Base-by-base conservation (phyloP, 352 stramenopile genomes). In the Phytophthora macrochlamydospora region DNA sequence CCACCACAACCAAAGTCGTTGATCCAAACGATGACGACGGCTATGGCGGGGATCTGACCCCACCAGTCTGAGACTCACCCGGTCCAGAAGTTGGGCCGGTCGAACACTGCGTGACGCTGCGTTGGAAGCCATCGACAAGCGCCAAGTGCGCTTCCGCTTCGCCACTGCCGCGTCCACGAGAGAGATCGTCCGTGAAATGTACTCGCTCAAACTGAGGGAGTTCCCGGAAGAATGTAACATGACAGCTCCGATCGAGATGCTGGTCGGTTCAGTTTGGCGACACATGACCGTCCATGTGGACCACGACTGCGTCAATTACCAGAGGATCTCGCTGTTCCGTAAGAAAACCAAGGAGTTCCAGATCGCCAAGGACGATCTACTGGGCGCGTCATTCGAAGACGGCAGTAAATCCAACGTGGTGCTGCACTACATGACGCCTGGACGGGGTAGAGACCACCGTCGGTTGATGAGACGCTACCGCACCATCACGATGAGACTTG, bases 161-260 rank as follows among this genome's bases (percentile, higher is more conserved):
- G 85, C 79, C 7, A 88, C 83, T 0, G 74, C 81, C 2, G 73
- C 71, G 50, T 87, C 77, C 2, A 79, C 70, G 40, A 82, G 82
- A 14, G 85, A 90, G 32, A 78, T 73, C 7, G 82, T 91, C 51
- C 82, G 85, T 32, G 79, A 91, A 69, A 91, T 91, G 81, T 76
- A 93, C 59, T 82, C 81, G n/a, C 79, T 78, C 54, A 61, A 78
- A 1, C 45, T 91, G 49, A 70, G 73, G 18, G 79, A 90, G 52
- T 91, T 91, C 60, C 85, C 85, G 0, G 58, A 65, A 12, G 69
- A 87, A 52, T 83, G 73, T 52, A 35, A 67, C 14, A 62, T 75
- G 38, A 66, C 57, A 30, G 51, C 72, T 11, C 32, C 66, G 2
- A 80, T 79, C 33, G 54, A 82, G 37, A 75, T 89, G 49, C 73